Evolutionary conservation across 192 early-diverging fungal species (phyloP).

Genomic region (Entophlyctis luteolus): DNA sequence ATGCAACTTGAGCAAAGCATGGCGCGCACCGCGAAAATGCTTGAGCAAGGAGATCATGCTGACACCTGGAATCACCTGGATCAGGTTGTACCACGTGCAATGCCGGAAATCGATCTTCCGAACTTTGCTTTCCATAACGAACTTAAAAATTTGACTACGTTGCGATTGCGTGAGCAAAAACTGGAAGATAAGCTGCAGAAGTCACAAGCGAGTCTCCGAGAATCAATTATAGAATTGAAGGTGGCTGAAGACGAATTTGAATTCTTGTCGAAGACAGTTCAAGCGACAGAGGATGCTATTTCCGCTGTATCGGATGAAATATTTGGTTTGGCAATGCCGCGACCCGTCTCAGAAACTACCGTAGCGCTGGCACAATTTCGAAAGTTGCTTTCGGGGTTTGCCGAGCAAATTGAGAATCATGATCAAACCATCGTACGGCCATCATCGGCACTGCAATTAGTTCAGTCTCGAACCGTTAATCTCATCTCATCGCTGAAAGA

Average conservation of each 20-base stretch:
- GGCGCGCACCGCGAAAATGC: neutral
- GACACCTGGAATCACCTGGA: slow-evolving; percentile 8
- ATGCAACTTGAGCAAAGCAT: neutral
- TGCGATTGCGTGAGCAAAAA: neutral
- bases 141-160: neutral
- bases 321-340: too few relatives aligned
- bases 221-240: neutral
- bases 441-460: neutral
- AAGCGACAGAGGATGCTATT: neutral
- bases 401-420: neutral
- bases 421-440: neutral
- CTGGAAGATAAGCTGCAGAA: neutral
- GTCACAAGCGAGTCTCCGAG: neutral
- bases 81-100: neutral
- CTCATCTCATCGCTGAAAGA: neutral
- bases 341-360: too few relatives aligned
- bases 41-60: neutral
- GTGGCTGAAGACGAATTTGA: slow-evolving; percentile 9
- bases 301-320: too few relatives aligned
- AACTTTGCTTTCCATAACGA: slow-evolving; percentile 16
- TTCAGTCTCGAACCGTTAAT: neutral
- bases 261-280: neutral
- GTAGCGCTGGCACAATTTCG: too few relatives aligned
- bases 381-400: neutral
- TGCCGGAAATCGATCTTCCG: neutral